A percentile compares a stretch with the other conserved stretches of the same genome.
These are phyloP conservation scores for Ensete ventricosum DNA, from an alignment of 176 grass and related monocot genomes.

Conservation along the genomic window DNA sequence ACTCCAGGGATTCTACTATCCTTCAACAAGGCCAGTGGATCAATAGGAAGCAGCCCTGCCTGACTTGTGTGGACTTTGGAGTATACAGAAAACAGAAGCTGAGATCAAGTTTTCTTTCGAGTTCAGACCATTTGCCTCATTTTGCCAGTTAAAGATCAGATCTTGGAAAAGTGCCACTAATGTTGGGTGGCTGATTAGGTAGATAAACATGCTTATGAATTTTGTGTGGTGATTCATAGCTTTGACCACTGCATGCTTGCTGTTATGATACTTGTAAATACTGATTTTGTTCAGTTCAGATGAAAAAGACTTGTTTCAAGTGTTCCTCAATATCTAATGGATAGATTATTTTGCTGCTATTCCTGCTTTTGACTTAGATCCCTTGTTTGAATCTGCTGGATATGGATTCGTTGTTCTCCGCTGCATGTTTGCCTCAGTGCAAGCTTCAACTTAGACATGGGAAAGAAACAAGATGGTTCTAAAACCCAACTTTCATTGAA, in stretches of 20 bases:
- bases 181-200: constrained; percentile 6
- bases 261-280: neutral
- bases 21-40: neutral
- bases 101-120: neutral
- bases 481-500: too few relatives aligned
- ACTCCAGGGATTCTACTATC: constrained; percentile 6
- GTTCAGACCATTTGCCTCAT: constrained; percentile 6
- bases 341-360: too few relatives aligned
- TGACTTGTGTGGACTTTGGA: neutral
- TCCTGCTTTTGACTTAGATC: too few relatives aligned
- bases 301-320: too few relatives aligned
- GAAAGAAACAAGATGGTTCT: too few relatives aligned
- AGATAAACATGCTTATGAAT: neutral
- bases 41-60: neutral
- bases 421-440: too few relatives aligned
- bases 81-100: neutral
- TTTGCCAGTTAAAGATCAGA: neutral
- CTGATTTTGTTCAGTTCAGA: too few relatives aligned
- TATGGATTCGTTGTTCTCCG: too few relatives aligned
- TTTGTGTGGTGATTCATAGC: neutral
- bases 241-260: neutral
- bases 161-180: neutral
- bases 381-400: too few relatives aligned
- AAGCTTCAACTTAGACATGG: too few relatives aligned
- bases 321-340: too few relatives aligned